Percentiles rank a stretch among this genome's conserved stretches.
phyloP scores from a whole-genome alignment of 495 filamentous ascomycete genomes.

The Podospora didyma region DNA sequence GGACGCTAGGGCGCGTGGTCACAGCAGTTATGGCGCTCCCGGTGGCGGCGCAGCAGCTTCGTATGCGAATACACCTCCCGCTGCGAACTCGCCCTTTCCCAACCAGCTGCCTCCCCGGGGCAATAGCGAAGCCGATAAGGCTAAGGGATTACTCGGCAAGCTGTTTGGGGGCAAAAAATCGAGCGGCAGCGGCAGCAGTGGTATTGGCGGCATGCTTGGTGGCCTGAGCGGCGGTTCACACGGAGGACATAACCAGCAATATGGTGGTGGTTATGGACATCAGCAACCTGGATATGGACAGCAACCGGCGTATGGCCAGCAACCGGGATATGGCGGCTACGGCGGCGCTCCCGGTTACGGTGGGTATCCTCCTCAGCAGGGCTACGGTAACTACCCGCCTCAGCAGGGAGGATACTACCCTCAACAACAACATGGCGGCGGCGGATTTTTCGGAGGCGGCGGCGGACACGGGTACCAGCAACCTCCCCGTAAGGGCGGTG shows the following conservation, averaged over 20 bases:
- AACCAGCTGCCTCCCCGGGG: conserved; percentile 33
- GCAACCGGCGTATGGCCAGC: conserved; percentile 38
- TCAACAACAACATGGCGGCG: conserved; percentile 22
- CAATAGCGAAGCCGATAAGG: conserved; percentile 29
- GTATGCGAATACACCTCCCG: conserved; percentile 20
- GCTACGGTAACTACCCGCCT: conserved; percentile 9
- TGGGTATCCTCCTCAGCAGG: conserved; percentile 32
- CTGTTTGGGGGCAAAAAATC: conserved; percentile 38
- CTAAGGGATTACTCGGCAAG: conserved; percentile 53
- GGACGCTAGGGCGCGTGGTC: conserved; percentile 53
- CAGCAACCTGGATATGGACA: conserved; percentile 42
- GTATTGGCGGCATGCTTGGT: conserved; percentile 11
- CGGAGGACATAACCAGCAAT: conserved; percentile 6
- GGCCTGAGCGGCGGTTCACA: conserved; percentile 2
- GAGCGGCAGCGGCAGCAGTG: conserved; percentile 8
- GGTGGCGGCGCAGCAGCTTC: conserved; percentile 20
- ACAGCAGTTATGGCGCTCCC: not conserved
- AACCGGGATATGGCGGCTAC: conserved; percentile 20
- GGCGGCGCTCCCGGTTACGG: too few relatives aligned
- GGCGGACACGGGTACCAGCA: conserved; percentile 16
- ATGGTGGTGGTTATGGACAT: conserved; percentile 22
- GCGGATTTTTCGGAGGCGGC: conserved; percentile 22
- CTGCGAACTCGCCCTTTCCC: not conserved
- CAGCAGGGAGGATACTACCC: conserved; percentile 26
- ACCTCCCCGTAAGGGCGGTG: conserved; percentile 22